A percentile compares a stretch with the other conserved stretches of the same genome.
Evolutionary conservation across 1,284 basidiomycete species (phyloP).

Genomic region (Sporisorium scitamineum): DNA sequence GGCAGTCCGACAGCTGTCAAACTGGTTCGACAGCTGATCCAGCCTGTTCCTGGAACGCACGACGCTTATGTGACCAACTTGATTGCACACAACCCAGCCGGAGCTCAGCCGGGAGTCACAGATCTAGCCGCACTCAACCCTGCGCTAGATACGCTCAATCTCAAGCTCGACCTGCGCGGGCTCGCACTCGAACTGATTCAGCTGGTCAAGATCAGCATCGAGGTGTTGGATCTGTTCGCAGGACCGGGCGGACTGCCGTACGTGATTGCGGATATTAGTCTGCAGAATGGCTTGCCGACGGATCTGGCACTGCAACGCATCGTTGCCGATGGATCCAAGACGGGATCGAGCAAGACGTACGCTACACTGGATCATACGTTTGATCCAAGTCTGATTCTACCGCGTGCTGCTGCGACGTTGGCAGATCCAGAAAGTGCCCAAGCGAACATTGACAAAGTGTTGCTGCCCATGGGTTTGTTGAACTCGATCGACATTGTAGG

Average conservation of each 20-base stretch:
- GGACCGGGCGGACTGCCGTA: conserved; percentile 14
- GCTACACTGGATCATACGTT: conserved; percentile 11
- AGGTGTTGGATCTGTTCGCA: conserved; percentile 19
- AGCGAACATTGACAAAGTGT: conserved; percentile 15
- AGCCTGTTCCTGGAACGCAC: conserved; percentile 23
- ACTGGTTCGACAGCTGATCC: conserved; percentile 59
- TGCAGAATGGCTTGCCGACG: conserved; percentile 9
- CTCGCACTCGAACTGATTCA: conserved; percentile 42
- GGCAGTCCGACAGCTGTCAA: conserved; percentile 75
- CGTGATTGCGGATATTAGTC: conserved; percentile 4
- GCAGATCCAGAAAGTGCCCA: conserved; percentile 12
- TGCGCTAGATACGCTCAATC: conserved; percentile 67
- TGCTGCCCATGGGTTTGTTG: conserved; percentile 20
- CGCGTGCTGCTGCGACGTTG: conserved; percentile 1
- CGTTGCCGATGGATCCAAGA: conserved; percentile 4
- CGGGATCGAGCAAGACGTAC: conserved; percentile 18
- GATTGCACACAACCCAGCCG: conserved; percentile 76
- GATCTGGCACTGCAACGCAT: conserved; percentile 5
- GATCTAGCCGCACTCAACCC: conserved; percentile 6
- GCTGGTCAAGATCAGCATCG: conserved; percentile 32
- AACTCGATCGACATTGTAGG: conserved; percentile 15
- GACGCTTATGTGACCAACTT: conserved; percentile 61
- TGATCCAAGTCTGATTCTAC: conserved; percentile 4
- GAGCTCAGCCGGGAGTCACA: conserved; percentile 73
- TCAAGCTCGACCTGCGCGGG: conserved; percentile 73